Evolutionary conservation across 371 early-diverging fungal species (phyloP).

Genomic region (Blastocladiella emersonii): DNA sequence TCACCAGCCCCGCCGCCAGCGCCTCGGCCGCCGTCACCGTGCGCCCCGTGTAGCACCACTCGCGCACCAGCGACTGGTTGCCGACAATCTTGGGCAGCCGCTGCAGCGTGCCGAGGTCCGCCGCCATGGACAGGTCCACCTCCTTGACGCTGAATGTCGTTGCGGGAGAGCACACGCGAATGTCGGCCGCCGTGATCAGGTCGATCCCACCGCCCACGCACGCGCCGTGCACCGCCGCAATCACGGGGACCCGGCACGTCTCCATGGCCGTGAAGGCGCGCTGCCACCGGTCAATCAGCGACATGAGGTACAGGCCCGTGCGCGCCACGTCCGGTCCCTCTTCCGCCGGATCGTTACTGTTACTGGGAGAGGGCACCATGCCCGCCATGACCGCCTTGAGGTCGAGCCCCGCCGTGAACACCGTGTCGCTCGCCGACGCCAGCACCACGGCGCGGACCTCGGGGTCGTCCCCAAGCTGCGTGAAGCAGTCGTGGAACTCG

Average conservation of each 20-base stretch:
- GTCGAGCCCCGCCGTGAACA: constrained; percentile 85
- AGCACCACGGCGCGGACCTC: constrained; percentile 58
- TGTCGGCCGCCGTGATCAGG: constrained; percentile 78
- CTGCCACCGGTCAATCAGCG: constrained; percentile 29
- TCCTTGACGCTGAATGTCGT: constrained; percentile 77
- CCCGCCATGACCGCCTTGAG: constrained; percentile 28
- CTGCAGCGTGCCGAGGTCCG: constrained; percentile 73
- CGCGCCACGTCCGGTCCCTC: constrained; percentile 13
- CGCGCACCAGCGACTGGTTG: constrained; percentile 77
- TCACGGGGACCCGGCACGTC: constrained; percentile 69
- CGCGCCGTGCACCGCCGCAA: constrained; percentile 71
- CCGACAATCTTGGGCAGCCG: constrained; percentile 83
- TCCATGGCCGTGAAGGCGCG: constrained; percentile 60
- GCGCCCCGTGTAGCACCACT: constrained; percentile 72
- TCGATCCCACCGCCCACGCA: constrained; percentile 85
- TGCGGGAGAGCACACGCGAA: constrained; percentile 67
- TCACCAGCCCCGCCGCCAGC: constrained; percentile 60
- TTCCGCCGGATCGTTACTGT: too few species aligned
- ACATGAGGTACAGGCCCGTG: background rate
- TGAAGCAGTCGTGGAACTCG: constrained; percentile 41
- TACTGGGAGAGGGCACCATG: constrained; percentile 8
- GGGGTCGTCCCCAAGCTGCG: constrained; percentile 34
- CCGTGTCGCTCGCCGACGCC: constrained; percentile 47
- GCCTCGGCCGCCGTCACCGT: constrained; percentile 66
- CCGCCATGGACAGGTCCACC: constrained; percentile 81